phyloP scores from a whole-genome alignment of 2,329 filamentous ascomycete species.

The Davidsoniella australis region DNA sequence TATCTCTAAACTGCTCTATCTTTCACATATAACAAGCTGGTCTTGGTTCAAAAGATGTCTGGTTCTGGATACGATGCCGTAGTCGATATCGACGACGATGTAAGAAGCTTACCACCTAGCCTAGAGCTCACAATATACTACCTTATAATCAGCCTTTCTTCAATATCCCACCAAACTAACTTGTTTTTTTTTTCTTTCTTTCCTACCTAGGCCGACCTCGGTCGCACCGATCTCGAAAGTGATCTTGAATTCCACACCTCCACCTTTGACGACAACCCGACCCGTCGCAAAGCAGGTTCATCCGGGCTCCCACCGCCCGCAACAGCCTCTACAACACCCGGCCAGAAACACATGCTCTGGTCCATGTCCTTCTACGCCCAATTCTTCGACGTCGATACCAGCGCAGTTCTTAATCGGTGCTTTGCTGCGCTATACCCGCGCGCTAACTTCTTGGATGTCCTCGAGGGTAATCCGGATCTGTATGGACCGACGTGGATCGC shows the following conservation, averaged over 20 bases:
- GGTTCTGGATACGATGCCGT: constrained; percentile 92
- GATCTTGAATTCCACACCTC: constrained; percentile 98
- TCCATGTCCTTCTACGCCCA: constrained; percentile 84
- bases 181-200: constrained; percentile 2
- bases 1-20: not conserved
- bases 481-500: constrained; percentile 99
- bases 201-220: constrained; percentile 63
- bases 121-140: not conserved
- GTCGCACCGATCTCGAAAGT: constrained; percentile 94
- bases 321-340: constrained; percentile 27
- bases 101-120: constrained; percentile 23
- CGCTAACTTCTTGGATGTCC: constrained; percentile 87
- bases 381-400: constrained; percentile 97
- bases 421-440: constrained; percentile 78
- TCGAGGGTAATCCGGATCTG: constrained; percentile 90
- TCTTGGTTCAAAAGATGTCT: constrained; percentile 37
- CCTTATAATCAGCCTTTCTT: not conserved
- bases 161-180: constrained; percentile 14
- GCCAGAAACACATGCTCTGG: constrained; percentile 79
- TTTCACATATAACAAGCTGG: constrained; percentile 1
- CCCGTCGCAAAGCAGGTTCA: constrained; percentile 29
- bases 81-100: constrained; percentile 92
- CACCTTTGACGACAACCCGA: constrained; percentile 50
- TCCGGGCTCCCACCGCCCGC: constrained; percentile 38
- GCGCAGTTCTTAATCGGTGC: constrained; percentile 72